Percentiles rank a stretch among this genome's conserved stretches.
These are phyloP conservation scores for Sporobolomyces phaffii DNA, from an alignment of 768 basidiomycete species.

Conservation along the genomic window DNA sequence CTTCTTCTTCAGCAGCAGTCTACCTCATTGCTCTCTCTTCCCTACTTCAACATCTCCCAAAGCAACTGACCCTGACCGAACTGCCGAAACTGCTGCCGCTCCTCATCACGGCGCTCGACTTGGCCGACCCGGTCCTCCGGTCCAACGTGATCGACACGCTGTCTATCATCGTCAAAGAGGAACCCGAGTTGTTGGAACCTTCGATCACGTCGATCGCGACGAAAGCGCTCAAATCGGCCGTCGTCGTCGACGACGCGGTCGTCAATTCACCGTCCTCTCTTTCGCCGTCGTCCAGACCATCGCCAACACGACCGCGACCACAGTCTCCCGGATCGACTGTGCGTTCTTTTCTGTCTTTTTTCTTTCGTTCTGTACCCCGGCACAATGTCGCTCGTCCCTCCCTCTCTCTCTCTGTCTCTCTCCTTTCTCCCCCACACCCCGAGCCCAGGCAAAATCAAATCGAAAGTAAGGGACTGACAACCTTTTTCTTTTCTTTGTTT, in stretches of 20 bases:
- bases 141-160: slow-evolving; percentile 75
- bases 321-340: slow-evolving; percentile 23
- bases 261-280: too few relatives aligned
- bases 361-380: too few relatives aligned
- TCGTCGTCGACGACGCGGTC: too few relatives aligned
- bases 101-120: slow-evolving; percentile 72
- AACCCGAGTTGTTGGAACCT: slow-evolving; percentile 53
- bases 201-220: slow-evolving; percentile 67
- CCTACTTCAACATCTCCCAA: slow-evolving; percentile 72
- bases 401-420: neutral
- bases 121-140: slow-evolving; percentile 67
- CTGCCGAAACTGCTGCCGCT: slow-evolving; percentile 82
- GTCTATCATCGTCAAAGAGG: slow-evolving; percentile 60
- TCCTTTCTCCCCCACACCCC: neutral
- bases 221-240: slow-evolving; percentile 61
- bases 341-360: neutral
- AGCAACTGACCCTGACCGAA: slow-evolving; percentile 63
- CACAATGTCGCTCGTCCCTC: neutral
- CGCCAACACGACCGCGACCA: neutral
- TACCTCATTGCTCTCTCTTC: slow-evolving; percentile 77
- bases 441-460: neutral
- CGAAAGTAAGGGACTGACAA: too few relatives aligned
- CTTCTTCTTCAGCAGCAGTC: slow-evolving; percentile 48
- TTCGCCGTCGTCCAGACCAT: too few relatives aligned
- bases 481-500: too few relatives aligned